phyloP scores from a whole-genome alignment of 768 basidiomycete genomes.

The Holtermanniella nyarrowii region DNA sequence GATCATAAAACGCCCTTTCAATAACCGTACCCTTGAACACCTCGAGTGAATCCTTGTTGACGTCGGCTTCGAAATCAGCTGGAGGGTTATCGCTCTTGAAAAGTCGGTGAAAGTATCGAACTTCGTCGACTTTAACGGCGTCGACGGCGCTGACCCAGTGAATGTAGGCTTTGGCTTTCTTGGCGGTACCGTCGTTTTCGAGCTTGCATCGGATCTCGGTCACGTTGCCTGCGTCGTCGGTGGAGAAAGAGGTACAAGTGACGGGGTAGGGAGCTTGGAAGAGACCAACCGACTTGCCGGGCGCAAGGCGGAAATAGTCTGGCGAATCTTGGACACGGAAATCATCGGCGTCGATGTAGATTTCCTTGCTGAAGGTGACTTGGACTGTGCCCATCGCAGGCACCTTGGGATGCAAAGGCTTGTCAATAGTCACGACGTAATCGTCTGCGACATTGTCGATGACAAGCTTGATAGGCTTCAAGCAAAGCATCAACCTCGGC shows the following conservation, averaged over 20 bases:
- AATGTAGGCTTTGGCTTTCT: constrained; percentile 70
- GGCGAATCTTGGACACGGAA: constrained; percentile 77
- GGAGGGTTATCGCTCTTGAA: constrained; percentile 90
- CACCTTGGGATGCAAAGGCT: constrained; percentile 87
- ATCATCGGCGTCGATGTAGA: constrained; percentile 90
- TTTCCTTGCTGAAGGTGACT: constrained; percentile 64
- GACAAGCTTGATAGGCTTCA: constrained; percentile 78
- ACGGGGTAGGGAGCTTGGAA: constrained; percentile 88
- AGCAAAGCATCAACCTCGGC: constrained; percentile 81
- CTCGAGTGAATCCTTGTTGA: constrained; percentile 72
- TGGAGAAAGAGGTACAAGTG: constrained; percentile 81
- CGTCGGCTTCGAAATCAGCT: constrained; percentile 70
- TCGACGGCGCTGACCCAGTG: constrained; percentile 64
- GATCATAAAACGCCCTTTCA: constrained; percentile 77
- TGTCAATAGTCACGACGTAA: constrained; percentile 70
- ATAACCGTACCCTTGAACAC: constrained; percentile 69
- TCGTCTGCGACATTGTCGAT: constrained; percentile 86
- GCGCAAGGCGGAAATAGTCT: constrained; percentile 95
- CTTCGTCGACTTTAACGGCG: constrained; percentile 67
- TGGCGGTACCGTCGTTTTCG: constrained; percentile 54
- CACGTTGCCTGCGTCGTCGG: constrained; percentile 61
- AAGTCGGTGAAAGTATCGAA: constrained; percentile 79
- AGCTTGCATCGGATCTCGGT: constrained; percentile 67
- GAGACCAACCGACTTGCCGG: constrained; percentile 92
- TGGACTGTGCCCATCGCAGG: constrained; percentile 70